Percentiles rank a stretch among this genome's conserved stretches.
Conservation (phyloP, 2,329 filamentous ascomycete species). For the Hortaea sp. region DNA sequence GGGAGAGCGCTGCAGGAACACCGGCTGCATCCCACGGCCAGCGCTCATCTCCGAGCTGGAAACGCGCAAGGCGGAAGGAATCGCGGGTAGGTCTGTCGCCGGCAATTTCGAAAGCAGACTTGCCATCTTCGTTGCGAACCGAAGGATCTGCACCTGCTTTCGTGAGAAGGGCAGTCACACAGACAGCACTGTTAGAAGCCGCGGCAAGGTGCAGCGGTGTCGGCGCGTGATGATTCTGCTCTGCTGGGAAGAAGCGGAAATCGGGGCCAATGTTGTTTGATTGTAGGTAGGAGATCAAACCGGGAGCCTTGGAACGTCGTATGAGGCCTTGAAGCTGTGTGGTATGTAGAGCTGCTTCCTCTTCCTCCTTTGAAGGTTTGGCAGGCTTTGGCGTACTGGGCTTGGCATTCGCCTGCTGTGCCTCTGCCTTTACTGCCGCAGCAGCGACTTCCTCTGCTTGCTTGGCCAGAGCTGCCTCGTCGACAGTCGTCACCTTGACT, state of each 20-base stretch:
- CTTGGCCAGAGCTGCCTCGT: conserved; percentile 49
- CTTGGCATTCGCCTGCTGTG: conserved; percentile 32
- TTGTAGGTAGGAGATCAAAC: conserved; percentile 71
- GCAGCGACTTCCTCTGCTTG: conserved; percentile 37
- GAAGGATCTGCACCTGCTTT: conserved; percentile 70
- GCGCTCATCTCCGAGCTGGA: conserved; percentile 63
- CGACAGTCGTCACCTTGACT: conserved; percentile 71
- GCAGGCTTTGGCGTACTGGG: conserved; percentile 43
- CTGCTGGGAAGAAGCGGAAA: conserved; percentile 64
- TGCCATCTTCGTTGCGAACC: conserved; percentile 61
- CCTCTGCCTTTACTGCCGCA: conserved; percentile 28
- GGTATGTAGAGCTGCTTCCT: conserved; percentile 72
- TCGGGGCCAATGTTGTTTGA: conserved; percentile 61
- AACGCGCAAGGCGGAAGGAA: conserved; percentile 79
- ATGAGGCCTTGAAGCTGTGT: conserved; percentile 81
- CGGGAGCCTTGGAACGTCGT: conserved; percentile 80
- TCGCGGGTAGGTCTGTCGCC: conserved; percentile 80
- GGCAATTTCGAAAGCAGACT: conserved; percentile 74
- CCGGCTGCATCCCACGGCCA: conserved; percentile 72
- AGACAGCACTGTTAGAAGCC: conserved; percentile 63
- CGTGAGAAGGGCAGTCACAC: conserved; percentile 66
- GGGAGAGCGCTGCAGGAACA: conserved; percentile 62
- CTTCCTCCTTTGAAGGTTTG: conserved; percentile 72
- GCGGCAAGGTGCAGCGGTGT: conserved; percentile 81
- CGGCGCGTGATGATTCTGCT: conserved; percentile 68